Conservation (phyloP, 164 flowering plant species). For the Stephania cephalantha region DNA sequence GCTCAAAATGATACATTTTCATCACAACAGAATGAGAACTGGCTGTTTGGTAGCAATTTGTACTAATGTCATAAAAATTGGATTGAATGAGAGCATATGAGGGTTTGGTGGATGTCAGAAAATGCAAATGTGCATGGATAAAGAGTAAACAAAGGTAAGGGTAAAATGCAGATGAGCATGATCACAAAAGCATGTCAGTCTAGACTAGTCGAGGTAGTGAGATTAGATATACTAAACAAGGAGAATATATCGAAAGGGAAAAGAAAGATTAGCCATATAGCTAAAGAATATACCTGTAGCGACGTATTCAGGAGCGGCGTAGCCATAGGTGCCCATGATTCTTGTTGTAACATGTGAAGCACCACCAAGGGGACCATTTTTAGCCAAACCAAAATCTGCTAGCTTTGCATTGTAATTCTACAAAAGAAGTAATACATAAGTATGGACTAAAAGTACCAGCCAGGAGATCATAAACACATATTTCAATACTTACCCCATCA, state of each 20-base stretch:
- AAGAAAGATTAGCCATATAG: background rate
- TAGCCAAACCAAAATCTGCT: constrained; percentile 64
- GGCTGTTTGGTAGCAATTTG: background rate
- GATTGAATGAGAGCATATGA: background rate
- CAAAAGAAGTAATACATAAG: background rate
- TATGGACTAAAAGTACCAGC: background rate
- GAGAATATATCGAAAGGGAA: too few relatives aligned
- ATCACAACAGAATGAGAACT: background rate
- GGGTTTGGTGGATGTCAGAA: background rate
- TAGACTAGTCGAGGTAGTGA: too few relatives aligned
- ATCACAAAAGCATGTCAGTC: too few relatives aligned
- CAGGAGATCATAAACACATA: background rate
- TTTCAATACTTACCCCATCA: constrained; percentile 49
- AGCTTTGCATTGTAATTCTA: constrained; percentile 47
- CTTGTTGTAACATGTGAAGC: constrained; percentile 47
- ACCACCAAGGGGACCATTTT: constrained; percentile 42
- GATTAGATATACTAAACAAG: too few relatives aligned
- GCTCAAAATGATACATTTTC: constrained; percentile 7
- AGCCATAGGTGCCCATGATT: constrained; percentile 49
- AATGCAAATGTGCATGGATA: background rate
- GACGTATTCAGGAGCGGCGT: constrained; percentile 62
- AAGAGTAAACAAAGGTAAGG: too few relatives aligned
- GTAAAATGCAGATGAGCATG: too few relatives aligned
- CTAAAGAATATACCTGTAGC: constrained; percentile 33
- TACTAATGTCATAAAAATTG: background rate